Conservation (phyloP, 208 protist genomes). For the Trypanosoma mega region DNA sequence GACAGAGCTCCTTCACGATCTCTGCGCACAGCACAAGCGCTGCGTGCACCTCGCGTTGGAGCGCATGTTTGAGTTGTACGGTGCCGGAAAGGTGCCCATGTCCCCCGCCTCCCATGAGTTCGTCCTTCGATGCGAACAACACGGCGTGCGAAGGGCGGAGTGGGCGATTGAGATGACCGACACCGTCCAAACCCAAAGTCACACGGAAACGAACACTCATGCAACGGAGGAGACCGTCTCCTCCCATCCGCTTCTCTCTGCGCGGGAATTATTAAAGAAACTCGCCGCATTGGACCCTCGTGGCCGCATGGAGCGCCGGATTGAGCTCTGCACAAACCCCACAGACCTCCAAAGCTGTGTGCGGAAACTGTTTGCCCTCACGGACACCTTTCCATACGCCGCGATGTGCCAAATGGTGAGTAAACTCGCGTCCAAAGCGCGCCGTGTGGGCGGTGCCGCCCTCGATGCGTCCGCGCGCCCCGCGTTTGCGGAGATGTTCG, state of each 20-base stretch:
- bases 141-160: conserved; percentile 51
- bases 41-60: conserved; percentile 58
- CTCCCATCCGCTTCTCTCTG: conserved; percentile 46
- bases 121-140: conserved; percentile 78
- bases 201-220: neutral
- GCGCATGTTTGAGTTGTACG: conserved; percentile 59
- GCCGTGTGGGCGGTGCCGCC: conserved; percentile 38
- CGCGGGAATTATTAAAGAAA: conserved; percentile 61
- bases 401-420: conserved; percentile 65
- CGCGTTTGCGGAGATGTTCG: conserved; percentile 31
- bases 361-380: conserved; percentile 30
- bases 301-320: conserved; percentile 65
- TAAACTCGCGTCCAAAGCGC: conserved; percentile 80
- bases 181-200: neutral
- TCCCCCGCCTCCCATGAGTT: conserved; percentile 70
- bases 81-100: conserved; percentile 29
- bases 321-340: conserved; percentile 51
- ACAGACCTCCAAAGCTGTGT: conserved; percentile 48
- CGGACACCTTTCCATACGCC: conserved; percentile 34
- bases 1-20: conserved; percentile 40
- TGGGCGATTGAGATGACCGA: conserved; percentile 32
- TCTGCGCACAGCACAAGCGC: conserved; percentile 53
- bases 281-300: conserved; percentile 52
- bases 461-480: conserved; percentile 23
- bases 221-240: conserved; percentile 17